Evolutionary conservation across 192 early-diverging fungal species (phyloP).

Genomic region (Rhizophagus sp.): DNA sequence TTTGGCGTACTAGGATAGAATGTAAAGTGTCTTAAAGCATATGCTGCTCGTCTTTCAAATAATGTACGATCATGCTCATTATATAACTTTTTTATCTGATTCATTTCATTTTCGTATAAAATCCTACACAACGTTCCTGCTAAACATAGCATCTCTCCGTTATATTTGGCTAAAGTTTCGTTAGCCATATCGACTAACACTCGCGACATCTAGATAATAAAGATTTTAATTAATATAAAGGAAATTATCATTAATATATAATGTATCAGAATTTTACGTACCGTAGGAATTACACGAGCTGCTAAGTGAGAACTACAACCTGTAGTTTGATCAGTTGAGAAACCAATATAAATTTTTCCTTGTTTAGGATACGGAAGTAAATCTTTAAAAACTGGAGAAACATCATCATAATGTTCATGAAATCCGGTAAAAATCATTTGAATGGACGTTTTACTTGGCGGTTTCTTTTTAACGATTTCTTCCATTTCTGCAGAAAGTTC

Average conservation of each 20-base stretch:
- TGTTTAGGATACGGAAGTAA: conserved; percentile 74
- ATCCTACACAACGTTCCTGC: conserved; percentile 72
- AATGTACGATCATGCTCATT: too few species aligned
- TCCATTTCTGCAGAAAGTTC: conserved; percentile 78
- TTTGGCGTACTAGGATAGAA: conserved; percentile 73
- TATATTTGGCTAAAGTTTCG: conserved; percentile 75
- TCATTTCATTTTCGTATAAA: conserved; percentile 77
- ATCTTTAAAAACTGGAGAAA: conserved; percentile 63
- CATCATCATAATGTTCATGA: conserved; percentile 63
- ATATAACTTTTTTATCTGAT: conserved; percentile 57
- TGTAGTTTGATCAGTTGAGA: conserved; percentile 90
- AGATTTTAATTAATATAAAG: too few species aligned
- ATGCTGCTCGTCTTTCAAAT: conserved; percentile 55
- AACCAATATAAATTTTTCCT: conserved; percentile 86
- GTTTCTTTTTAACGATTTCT: conserved; percentile 82
- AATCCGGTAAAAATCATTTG: conserved; percentile 71
- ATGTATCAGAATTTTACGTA: neutral
- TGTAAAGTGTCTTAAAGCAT: conserved; percentile 66
- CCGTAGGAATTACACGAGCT: conserved; percentile 86
- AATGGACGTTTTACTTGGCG: conserved; percentile 69
- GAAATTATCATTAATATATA: too few species aligned
- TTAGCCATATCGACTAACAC: conserved; percentile 90
- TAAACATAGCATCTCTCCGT: conserved; percentile 74
- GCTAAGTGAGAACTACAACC: conserved; percentile 80
- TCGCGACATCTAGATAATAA: conserved; percentile 50